Percentiles rank a stretch among this genome's conserved stretches.
These are phyloP conservation scores for Exserohilum turcica DNA, from an alignment of 2,329 filamentous ascomycete species.

Conservation along the genomic window DNA sequence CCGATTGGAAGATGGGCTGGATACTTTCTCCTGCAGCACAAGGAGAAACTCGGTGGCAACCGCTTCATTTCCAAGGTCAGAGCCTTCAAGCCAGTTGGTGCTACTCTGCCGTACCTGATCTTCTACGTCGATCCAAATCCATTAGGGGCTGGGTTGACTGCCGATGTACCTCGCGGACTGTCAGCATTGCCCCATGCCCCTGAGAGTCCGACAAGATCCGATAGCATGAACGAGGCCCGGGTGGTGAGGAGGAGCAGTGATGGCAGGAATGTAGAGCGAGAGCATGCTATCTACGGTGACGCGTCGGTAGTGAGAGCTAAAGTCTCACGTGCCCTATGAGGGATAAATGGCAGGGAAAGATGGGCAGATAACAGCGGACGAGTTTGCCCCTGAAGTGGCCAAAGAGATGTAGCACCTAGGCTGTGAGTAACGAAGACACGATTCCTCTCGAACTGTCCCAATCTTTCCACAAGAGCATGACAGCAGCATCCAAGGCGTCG, in stretches of 20 bases:
- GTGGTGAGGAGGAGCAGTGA: not conserved
- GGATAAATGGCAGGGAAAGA: too few relatives aligned
- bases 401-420: too few relatives aligned
- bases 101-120: conserved; percentile 10
- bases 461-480: too few relatives aligned
- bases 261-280: not conserved
- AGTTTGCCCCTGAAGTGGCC: too few relatives aligned
- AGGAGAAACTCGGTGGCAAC: conserved; percentile 12
- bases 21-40: conserved; percentile 20
- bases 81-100: conserved; percentile 2
- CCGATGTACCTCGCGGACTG: not conserved
- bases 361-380: too few relatives aligned
- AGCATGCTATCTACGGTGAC: not conserved
- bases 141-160: not conserved
- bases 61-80: conserved; percentile 17
- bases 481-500: too few relatives aligned
- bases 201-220: not conserved
- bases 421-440: too few relatives aligned
- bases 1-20: conserved; percentile 14
- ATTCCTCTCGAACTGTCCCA: too few relatives aligned
- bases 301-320: not conserved
- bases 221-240: not conserved
- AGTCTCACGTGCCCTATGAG: too few relatives aligned
- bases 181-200: too few relatives aligned
- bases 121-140: conserved; percentile 13